A percentile compares a stretch with the other conserved stretches of the same genome.
Conservation (phyloP, 2,329 filamentous ascomycete genomes). For the Esteya vermicola region DNA sequence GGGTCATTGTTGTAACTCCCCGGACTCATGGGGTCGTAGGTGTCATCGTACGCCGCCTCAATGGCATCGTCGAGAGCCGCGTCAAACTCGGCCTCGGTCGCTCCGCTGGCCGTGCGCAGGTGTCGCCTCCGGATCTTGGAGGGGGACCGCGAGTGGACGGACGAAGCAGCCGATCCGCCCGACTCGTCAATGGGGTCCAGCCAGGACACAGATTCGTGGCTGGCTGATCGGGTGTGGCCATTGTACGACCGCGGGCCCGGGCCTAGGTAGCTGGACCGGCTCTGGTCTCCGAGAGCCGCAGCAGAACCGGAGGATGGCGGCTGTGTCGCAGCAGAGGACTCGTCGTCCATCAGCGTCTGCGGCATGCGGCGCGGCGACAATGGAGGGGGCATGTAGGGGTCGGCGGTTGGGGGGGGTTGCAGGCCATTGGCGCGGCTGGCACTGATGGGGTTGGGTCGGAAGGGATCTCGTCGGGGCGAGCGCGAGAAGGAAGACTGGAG, state of each 20-base stretch:
- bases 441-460: slow-evolving; percentile 13
- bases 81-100: slow-evolving; percentile 82
- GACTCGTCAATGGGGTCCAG: slow-evolving; percentile 91
- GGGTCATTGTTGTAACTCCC: slow-evolving; percentile 19
- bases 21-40: slow-evolving; percentile 53
- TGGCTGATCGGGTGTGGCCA: slow-evolving; percentile 41
- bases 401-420: slow-evolving; percentile 31
- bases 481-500: slow-evolving; percentile 41
- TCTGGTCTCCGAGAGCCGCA: background rate
- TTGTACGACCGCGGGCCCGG: background rate
- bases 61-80: slow-evolving; percentile 89
- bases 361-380: slow-evolving; percentile 45
- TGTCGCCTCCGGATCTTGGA: slow-evolving; percentile 56
- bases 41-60: slow-evolving; percentile 89
- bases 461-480: slow-evolving; percentile 27
- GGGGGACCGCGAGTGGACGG: slow-evolving; percentile 66
- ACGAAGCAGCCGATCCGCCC: slow-evolving; percentile 63
- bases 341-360: background rate
- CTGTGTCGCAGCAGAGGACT: background rate
- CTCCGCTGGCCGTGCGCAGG: slow-evolving; percentile 52
- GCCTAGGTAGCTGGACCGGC: background rate
- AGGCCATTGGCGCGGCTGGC: slow-evolving; percentile 12
- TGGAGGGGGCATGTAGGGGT: slow-evolving; percentile 53
- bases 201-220: slow-evolving; percentile 79
- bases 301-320: too few relatives aligned